phyloP scores from a whole-genome alignment of 208 protist species.

The Trypanosoma avium region DNA sequence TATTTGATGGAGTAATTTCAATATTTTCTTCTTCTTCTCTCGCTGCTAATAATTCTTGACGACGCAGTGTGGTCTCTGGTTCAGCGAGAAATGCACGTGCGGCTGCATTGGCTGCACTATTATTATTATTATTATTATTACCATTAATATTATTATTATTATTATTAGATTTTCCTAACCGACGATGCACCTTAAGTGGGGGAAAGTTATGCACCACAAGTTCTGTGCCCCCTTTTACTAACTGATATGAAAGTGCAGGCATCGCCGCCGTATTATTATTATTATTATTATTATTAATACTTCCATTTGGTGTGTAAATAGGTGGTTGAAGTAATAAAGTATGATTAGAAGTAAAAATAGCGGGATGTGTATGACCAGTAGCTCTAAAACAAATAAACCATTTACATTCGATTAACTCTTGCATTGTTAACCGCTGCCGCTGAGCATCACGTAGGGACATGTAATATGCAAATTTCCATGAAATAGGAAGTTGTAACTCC shows the following conservation, averaged over 20 bases:
- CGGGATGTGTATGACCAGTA: slow-evolving; percentile 54
- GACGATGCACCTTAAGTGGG: slow-evolving; percentile 58
- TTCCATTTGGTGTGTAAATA: slow-evolving; percentile 10
- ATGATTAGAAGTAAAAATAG: slow-evolving; percentile 37
- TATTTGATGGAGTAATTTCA: too few relatives aligned
- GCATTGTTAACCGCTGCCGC: slow-evolving; percentile 40
- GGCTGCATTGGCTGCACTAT: slow-evolving; percentile 7
- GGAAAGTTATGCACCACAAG: slow-evolving; percentile 66
- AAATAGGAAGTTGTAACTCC: slow-evolving; percentile 47
- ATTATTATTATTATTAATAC: neutral
- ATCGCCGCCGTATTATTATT: slow-evolving; percentile 10
- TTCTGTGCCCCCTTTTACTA: slow-evolving; percentile 64
- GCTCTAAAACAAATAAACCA: slow-evolving; percentile 67
- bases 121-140: neutral
- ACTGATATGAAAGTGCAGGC: slow-evolving; percentile 48
- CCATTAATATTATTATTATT: neutral
- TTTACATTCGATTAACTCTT: slow-evolving; percentile 57
- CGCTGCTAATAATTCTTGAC: slow-evolving; percentile 10
- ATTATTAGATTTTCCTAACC: slow-evolving; percentile 11
- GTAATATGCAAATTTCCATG: slow-evolving; percentile 90
- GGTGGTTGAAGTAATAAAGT: slow-evolving; percentile 43
- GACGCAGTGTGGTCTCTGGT: slow-evolving; percentile 46
- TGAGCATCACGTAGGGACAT: slow-evolving; percentile 71
- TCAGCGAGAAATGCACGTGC: slow-evolving; percentile 42
- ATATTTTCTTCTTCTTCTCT: neutral